phyloP scores from a whole-genome alignment of 306 rosid species.

The Dalbergia cochinchinensis region DNA sequence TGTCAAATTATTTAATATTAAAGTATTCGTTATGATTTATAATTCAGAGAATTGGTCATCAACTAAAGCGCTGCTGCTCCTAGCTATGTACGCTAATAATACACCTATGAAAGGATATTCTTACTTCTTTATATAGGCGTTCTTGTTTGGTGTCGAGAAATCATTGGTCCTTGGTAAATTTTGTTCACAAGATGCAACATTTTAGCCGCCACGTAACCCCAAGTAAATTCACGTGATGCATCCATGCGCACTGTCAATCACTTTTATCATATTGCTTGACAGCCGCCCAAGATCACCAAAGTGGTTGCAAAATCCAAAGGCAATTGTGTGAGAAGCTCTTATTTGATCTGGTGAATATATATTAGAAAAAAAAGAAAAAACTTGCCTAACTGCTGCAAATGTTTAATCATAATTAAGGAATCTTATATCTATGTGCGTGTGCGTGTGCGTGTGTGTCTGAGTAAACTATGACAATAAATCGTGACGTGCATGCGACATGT shows the following conservation, averaged over 20 bases:
- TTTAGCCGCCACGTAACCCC: not conserved
- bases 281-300: not conserved
- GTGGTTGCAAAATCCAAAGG: not conserved
- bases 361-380: not conserved
- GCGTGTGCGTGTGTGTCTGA: no score
- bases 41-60: not conserved
- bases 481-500: not conserved
- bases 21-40: no score
- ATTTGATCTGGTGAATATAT: not conserved
- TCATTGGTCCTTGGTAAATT: not conserved
- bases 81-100: not conserved
- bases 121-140: not conserved
- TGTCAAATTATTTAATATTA: no score
- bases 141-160: not conserved
- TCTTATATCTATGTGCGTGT: not conserved
- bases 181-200: not conserved
- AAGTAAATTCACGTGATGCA: not conserved
- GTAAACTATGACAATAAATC: not conserved
- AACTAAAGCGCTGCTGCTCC: not conserved
- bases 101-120: not conserved
- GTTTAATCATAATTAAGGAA: not conserved
- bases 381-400: not conserved
- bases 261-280: constrained; percentile 16
- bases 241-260: not conserved
- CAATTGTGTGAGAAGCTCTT: not conserved